Base-by-base conservation (phyloP, 2,329 filamentous ascomycete species). In the Aotearoamyces nothofagi region DNA sequence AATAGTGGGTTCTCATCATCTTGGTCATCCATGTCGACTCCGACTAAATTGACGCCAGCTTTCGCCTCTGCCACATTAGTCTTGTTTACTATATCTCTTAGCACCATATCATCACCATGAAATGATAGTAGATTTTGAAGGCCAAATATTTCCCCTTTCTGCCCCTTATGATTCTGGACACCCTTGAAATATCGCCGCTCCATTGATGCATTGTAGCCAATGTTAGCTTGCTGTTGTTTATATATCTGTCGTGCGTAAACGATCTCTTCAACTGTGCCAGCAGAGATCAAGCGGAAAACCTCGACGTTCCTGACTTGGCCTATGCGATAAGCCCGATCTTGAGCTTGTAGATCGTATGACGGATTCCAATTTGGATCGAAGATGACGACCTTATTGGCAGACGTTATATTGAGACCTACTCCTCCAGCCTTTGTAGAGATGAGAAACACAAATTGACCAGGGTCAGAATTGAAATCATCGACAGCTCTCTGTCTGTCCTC, bases 351-450 rank as follows among this genome's bases (percentile, higher is more conserved):
- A 45, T 98, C 90, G 41, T 90, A 87, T 2, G 82, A 71, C 0
- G 90, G 90, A 40, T 98, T 98, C 90, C 90, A 98, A 44, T 96
- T 90, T 0, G 90, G 90, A 49, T 96, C 90, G 26, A 96, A 75
- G 19, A 98, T 82, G 22, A 98, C 87, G 0, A 98, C 90, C 54
- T 96, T 96, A 55, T 98, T 98, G 2, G 90, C 90, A 2, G 83
- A 90, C 0, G 87, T 93, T 47, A 98, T 96, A 49, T 98, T 98
- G 15, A 98, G 61, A 0, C 90, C 90, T 1, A 94, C 79, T 4
- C 90, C 90, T 14, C 90, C 90, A 3, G 90, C 86, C 46, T 79
- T 82, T 5, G 90, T 94, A 13, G 81, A 92, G 44, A 98, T 94
- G 12, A 98, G 62, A 43, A 98, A 98, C 4, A 94, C 84, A 45